Conservation (phyloP, 257 asterid species). For the Phtheirospermum japonicum region DNA sequence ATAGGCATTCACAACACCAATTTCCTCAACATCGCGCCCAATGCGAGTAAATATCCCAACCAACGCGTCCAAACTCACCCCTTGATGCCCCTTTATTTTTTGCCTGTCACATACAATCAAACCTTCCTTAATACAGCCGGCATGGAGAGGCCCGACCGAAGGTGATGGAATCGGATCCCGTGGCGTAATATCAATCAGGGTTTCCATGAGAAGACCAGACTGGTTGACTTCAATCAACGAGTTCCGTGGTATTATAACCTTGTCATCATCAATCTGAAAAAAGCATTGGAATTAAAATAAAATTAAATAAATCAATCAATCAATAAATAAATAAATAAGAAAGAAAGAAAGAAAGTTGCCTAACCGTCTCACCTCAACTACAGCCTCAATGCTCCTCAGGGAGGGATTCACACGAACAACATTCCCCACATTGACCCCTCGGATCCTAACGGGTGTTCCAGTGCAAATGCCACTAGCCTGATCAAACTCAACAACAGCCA, state of each 20-base stretch:
- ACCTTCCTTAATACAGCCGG: slow-evolving; percentile 76
- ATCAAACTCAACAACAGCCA: slow-evolving; percentile 84
- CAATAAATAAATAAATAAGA: slow-evolving; percentile 12
- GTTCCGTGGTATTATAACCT: slow-evolving; percentile 75
- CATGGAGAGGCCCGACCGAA: slow-evolving; percentile 79
- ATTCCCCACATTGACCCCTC: slow-evolving; percentile 89
- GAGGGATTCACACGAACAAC: slow-evolving; percentile 92
- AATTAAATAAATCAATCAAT: too few species aligned
- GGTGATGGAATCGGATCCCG: slow-evolving; percentile 80
- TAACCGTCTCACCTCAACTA: slow-evolving; percentile 70
- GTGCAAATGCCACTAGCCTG: slow-evolving; percentile 92
- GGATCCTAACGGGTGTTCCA: slow-evolving; percentile 91
- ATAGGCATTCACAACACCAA: slow-evolving; percentile 73
- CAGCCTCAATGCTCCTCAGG: slow-evolving; percentile 74
- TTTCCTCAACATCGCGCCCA: slow-evolving; percentile 88
- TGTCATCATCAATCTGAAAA: slow-evolving; percentile 87
- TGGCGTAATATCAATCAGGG: slow-evolving; percentile 91
- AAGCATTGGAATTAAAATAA: slow-evolving; percentile 11
- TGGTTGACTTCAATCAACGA: slow-evolving; percentile 96
- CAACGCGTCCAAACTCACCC: slow-evolving; percentile 94
- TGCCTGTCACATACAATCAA: slow-evolving; percentile 85
- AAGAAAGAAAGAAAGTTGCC: slow-evolving; percentile 20
- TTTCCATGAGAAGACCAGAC: slow-evolving; percentile 99
- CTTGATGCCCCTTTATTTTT: slow-evolving; percentile 79
- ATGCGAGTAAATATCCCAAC: slow-evolving; percentile 97